Evolutionary conservation across 305 asterid species (phyloP).

Genomic region (Coffea humblotiana): DNA sequence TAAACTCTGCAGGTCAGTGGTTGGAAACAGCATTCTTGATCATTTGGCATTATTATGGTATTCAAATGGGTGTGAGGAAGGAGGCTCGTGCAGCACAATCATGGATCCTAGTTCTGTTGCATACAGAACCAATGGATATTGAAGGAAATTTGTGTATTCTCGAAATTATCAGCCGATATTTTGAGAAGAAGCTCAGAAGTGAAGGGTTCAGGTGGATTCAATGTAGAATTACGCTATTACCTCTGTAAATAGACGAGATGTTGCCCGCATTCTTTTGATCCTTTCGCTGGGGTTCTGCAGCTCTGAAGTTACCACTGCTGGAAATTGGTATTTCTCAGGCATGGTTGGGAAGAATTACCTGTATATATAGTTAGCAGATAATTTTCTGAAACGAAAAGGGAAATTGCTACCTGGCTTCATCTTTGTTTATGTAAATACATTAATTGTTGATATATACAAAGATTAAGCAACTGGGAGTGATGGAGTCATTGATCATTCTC

Average conservation of each 20-base stretch:
- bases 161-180: slow-evolving; percentile 35
- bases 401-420: not conserved
- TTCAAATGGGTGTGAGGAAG: slow-evolving; percentile 62
- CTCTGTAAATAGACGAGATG: not conserved
- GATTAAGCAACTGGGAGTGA: not conserved
- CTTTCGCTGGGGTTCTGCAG: too few species aligned
- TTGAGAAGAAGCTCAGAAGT: slow-evolving; percentile 37
- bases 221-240: slow-evolving; percentile 27
- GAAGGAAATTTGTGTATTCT: slow-evolving; percentile 70
- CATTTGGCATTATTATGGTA: slow-evolving; percentile 75
- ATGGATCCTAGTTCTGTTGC: slow-evolving; percentile 51
- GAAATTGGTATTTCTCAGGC: not conserved
- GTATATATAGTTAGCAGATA: not conserved
- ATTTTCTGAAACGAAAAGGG: too few species aligned
- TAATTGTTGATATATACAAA: too few species aligned
- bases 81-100: slow-evolving; percentile 60
- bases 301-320: not conserved
- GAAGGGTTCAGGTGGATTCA: slow-evolving; percentile 24
- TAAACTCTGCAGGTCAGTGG: slow-evolving; percentile 65
- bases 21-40: slow-evolving; percentile 82
- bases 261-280: not conserved
- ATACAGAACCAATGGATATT: slow-evolving; percentile 40
- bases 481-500: not conserved
- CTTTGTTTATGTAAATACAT: not conserved
- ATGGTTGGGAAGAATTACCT: not conserved